Evolutionary conservation across 805 yeast genomes (phyloP).

Genomic region (Torulaspora franciscae): DNA sequence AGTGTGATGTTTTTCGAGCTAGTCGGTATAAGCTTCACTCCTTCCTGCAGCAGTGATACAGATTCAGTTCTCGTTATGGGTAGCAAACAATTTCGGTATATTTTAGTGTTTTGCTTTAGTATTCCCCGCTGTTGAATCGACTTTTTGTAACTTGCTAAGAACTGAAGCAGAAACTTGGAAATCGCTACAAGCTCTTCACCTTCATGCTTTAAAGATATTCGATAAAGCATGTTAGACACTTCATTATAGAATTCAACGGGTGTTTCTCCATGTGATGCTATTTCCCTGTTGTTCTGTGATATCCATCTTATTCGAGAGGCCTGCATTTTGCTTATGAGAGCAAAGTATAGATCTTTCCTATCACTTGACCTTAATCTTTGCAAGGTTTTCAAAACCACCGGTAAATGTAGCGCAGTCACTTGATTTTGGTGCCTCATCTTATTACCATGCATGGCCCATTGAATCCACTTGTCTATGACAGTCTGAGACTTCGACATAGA

Average conservation of each 20-base stretch:
- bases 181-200: conserved; percentile 12
- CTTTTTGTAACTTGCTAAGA: conserved; percentile 16
- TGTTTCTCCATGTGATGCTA: conserved; percentile 1
- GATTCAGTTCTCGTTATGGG: conserved; percentile 21
- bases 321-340: conserved; percentile 22
- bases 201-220: conserved; percentile 11
- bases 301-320: conserved; percentile 24
- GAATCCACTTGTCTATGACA: conserved; percentile 22
- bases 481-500: conserved; percentile 1
- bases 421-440: not conserved
- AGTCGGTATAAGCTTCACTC: conserved; percentile 5
- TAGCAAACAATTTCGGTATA: conserved; percentile 17
- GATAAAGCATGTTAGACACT: conserved; percentile 25
- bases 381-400: conserved; percentile 21
- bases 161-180: conserved; percentile 21
- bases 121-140: conserved; percentile 4
- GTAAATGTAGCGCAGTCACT: conserved; percentile 10
- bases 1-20: conserved; percentile 2
- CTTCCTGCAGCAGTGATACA: conserved; percentile 6
- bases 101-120: conserved; percentile 9
- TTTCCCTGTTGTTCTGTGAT: conserved; percentile 11
- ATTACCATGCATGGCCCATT: conserved; percentile 13
- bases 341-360: conserved; percentile 19
- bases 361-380: conserved; percentile 22
- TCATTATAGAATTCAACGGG: conserved; percentile 31